These are phyloP conservation scores for Syncephalastrum sp. DNA, from an alignment of 371 early-diverging fungal genomes.

Conservation along the genomic window DNA sequence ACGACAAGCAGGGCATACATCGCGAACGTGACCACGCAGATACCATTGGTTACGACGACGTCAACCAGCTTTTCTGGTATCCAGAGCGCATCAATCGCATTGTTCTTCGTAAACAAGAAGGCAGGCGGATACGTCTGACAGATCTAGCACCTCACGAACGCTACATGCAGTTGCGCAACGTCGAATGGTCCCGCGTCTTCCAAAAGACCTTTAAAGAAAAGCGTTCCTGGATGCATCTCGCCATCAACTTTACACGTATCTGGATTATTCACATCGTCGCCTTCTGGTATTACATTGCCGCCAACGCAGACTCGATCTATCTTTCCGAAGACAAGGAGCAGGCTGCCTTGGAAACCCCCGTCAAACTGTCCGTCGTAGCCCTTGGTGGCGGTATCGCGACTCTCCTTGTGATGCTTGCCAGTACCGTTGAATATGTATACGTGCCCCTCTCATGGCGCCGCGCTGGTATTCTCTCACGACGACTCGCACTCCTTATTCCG, in stretches of 20 bases:
- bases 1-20: conserved; percentile 52
- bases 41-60: conserved; percentile 84
- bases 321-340: conserved; percentile 17
- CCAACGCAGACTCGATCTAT: conserved; percentile 67
- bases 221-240: conserved; percentile 79
- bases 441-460: conserved; percentile 60
- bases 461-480: conserved; percentile 58
- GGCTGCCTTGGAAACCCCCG: conserved; percentile 38
- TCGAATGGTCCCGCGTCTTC: conserved; percentile 72
- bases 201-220: conserved; percentile 84
- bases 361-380: conserved; percentile 61
- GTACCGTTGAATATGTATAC: conserved; percentile 69
- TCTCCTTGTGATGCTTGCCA: conserved; percentile 61
- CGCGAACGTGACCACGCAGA: conserved; percentile 77
- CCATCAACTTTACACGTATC: conserved; percentile 81
- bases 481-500: conserved; percentile 57
- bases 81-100: conserved; percentile 62
- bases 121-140: conserved; percentile 50
- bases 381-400: conserved; percentile 73
- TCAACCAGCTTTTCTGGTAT: conserved; percentile 86
- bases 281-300: conserved; percentile 79
- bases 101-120: conserved; percentile 40
- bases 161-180: conserved; percentile 57
- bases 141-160: conserved; percentile 58
- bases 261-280: conserved; percentile 82